Evolutionary conservation across 2,329 filamentous ascomycete genomes (phyloP).

Genomic region (Herpotrichia juniperi): DNA sequence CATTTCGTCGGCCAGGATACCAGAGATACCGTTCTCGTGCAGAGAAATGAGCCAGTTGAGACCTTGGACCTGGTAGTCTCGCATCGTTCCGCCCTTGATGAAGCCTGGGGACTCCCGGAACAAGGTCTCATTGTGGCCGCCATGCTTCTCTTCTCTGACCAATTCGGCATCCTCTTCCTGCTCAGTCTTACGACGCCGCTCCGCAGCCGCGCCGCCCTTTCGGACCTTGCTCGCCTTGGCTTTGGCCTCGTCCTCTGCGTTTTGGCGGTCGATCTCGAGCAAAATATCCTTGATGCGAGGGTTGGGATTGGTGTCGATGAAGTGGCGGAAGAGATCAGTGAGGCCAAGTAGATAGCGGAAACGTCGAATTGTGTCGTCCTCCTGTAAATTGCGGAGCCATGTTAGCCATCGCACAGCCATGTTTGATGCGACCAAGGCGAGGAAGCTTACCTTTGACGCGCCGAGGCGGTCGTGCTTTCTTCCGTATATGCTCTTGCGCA

Average conservation of each 20-base stretch:
- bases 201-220: slow-evolving; percentile 81
- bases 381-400: slow-evolving; percentile 55
- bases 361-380: slow-evolving; percentile 91
- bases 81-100: slow-evolving; percentile 82
- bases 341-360: slow-evolving; percentile 95
- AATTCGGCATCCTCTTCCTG: slow-evolving; percentile 96
- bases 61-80: slow-evolving; percentile 94
- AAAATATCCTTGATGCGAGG: slow-evolving; percentile 94
- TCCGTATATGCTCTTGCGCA: slow-evolving; percentile 90
- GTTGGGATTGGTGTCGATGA: slow-evolving; percentile 97
- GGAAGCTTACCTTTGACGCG: slow-evolving; percentile 78
- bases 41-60: slow-evolving; percentile 98
- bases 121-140: slow-evolving; percentile 77
- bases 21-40: slow-evolving; percentile 98
- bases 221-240: slow-evolving; percentile 76
- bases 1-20: slow-evolving; percentile 98
- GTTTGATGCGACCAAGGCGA: neutral
- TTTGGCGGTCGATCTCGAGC: slow-evolving; percentile 91
- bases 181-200: slow-evolving; percentile 85
- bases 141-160: slow-evolving; percentile 83
- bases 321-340: slow-evolving; percentile 97
- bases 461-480: slow-evolving; percentile 93
- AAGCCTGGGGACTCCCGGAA: slow-evolving; percentile 95
- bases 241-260: slow-evolving; percentile 72
- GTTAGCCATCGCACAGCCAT: slow-evolving; percentile 11